Evolutionary conservation across 139 green algal species (phyloP), one percentile per base, ranked within the genome.

Genomic region (Tetraselmis chui): DNA sequence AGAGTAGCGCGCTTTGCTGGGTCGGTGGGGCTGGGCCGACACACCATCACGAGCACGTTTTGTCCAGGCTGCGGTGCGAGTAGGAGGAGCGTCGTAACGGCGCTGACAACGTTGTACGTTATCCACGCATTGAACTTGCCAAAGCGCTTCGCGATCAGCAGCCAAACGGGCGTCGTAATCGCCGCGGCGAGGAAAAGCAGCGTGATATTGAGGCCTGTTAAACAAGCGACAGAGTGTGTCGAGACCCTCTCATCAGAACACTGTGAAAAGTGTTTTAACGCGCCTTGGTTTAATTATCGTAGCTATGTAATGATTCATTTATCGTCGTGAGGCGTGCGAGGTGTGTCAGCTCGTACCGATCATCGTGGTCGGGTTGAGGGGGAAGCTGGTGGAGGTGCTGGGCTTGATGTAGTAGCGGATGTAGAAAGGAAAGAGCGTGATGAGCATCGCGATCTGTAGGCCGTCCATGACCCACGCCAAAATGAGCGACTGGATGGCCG

Each of bases 371-470:
- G n/a, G n/a, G n/a, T n/a, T n/a, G n/a, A n/a, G n/a, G n/a, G n/a
- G n/a, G n/a, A n/a, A n/a, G n/a, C n/a, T n/a, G n/a, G n/a, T n/a
- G n/a, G 45, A 18, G 45, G 11, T 18, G 45, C 45, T 67, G 18
- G 45, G 45, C 45, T 67, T 30, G 59, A 88, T 76, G 29, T 85
- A 59, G 75, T 88, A 88, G 29, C 85, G 81, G 30, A 88, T 82
- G 79, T 84, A 88, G 79, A 88, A 88, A 1, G 85, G 85, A 67
- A 84, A 85, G 77, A 88, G 85, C 1, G 81, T 86, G 1, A 86
- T 45, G 18, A 88, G 76, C n/a, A 30, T 28, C 77, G 45, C 58
- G 27, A 84, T n/a, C 1, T 28, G 77, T 30, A 88, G 59, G 28
- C 67, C 85, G 27, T 88, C 85, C 81, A 88, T n/a, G 22, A 67